Base-by-base conservation (phyloP, 2,329 filamentous ascomycete species). In the Aurifilum marmelostoma region DNA sequence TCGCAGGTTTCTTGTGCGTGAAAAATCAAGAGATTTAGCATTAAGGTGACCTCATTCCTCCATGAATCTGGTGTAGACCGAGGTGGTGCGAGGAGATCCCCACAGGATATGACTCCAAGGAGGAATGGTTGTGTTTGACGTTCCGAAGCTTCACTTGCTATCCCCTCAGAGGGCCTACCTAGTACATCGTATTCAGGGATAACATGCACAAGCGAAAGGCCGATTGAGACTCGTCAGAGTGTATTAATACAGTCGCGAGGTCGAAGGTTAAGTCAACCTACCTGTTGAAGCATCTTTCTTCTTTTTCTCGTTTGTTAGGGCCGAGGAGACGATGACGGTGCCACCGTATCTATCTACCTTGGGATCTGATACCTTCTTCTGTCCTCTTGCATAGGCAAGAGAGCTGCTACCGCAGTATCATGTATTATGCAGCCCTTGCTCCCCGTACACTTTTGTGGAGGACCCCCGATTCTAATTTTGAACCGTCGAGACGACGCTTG, bases 301-400 rank as follows among this genome's bases (percentile, higher is more conserved):
- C 32, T n/a, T n/a, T 47, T 21, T 7, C 6, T 43, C 39, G n/a
- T n/a, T 43, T 43, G 3, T 18, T 18, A 9, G 18, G 43, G 47
- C 12, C 24, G 27, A 50, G 39, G 41, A 52, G 41, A 47, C 37
- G 65, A 29, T 64, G 39, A 39, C 65, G 43, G n/a, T 41, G 41
- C 37, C 59, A 60, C 68, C 62, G 8, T n/a, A 7, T 59, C 34
- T 34, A 34, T n/a, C n/a, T n/a, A n/a, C n/a, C n/a, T n/a, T n/a
- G n/a, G n/a, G n/a, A 68, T 43, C 47, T 67, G 65, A 70, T 41
- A 60, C 65, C 5, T 47, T 47, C 16, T 29, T 27, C 58, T 27
- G 60, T 7, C 56, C 56, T 62, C 43, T 56, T 61, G 67, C 32
- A 34, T 16, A 16, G 16, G n/a, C 54, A 32, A 39, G 54, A n/a